These are phyloP conservation scores for Ogataea polymorpha DNA, from an alignment of 805 yeast genomes.

Conservation along the genomic window DNA sequence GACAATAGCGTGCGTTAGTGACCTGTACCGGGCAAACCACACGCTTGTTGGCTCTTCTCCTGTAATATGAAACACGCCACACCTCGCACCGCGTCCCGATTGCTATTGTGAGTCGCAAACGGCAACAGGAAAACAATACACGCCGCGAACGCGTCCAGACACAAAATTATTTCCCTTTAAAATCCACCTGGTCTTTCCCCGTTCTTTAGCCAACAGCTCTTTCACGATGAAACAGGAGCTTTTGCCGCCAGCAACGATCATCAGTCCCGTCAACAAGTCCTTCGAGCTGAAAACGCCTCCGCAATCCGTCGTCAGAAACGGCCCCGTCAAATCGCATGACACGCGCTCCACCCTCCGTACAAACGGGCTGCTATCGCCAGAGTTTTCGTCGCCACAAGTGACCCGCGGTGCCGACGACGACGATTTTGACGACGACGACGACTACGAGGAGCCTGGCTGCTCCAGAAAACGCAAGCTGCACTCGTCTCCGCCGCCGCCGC, in stretches of 20 bases:
- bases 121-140: conserved; percentile 5
- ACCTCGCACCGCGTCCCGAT: conserved; percentile 15
- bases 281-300: conserved; percentile 32
- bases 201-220: conserved; percentile 5
- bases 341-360: conserved; percentile 10
- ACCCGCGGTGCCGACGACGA: conserved; percentile 13
- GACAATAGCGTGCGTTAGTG: neutral
- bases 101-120: neutral
- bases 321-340: conserved; percentile 8
- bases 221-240: conserved; percentile 17
- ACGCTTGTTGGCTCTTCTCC: neutral
- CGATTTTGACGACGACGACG: conserved; percentile 15
- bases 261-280: conserved; percentile 26
- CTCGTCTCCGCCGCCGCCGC: conserved; percentile 23
- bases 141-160: conserved; percentile 14
- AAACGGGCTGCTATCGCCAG: conserved; percentile 35
- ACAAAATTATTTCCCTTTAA: conserved; percentile 7
- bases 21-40: neutral
- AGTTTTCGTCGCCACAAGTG: conserved; percentile 48
- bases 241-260: conserved; percentile 25
- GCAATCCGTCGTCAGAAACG: conserved; percentile 24
- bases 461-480: conserved; percentile 17
- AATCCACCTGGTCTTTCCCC: conserved; percentile 9
- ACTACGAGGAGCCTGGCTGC: conserved; percentile 11
- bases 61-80: conserved; percentile 11